These are phyloP conservation scores for Abelmoschus esculentus DNA, from an alignment of 345 rosid species.

Conservation along the genomic window DNA sequence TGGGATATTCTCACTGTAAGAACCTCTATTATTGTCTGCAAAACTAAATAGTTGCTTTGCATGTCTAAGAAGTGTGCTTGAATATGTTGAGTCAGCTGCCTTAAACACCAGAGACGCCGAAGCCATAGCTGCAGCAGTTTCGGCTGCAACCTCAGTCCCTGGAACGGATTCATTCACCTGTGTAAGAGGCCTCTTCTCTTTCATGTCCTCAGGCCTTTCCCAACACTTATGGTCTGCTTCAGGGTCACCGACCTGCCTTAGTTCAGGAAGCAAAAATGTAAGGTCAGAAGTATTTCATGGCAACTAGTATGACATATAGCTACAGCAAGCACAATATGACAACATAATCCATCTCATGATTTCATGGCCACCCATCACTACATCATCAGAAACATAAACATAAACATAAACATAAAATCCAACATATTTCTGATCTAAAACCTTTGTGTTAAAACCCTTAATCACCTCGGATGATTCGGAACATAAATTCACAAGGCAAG, in stretches of 20 bases:
- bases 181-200: constrained; percentile 62
- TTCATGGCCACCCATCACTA: not conserved
- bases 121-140: constrained; percentile 97
- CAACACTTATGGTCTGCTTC: constrained; percentile 67
- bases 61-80: constrained; percentile 71
- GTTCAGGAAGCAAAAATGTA: constrained; percentile 6
- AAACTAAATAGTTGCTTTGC: constrained; percentile 76
- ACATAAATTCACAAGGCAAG: not conserved
- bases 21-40: constrained; percentile 57
- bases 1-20: constrained; percentile 64
- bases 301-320: no score
- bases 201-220: constrained; percentile 91
- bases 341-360: not conserved
- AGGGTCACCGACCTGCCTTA: constrained; percentile 82
- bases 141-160: constrained; percentile 95
- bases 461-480: no score
- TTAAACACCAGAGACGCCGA: constrained; percentile 91
- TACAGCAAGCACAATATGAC: no score
- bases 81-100: constrained; percentile 45
- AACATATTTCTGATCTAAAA: no score
- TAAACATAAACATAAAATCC: no score
- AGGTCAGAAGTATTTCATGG: no score
- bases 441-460: no score
- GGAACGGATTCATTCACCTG: constrained; percentile 59
- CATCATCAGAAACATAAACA: no score